phyloP scores from a whole-genome alignment of 2,329 filamentous ascomycete species.

The Microsporum audouinii region DNA sequence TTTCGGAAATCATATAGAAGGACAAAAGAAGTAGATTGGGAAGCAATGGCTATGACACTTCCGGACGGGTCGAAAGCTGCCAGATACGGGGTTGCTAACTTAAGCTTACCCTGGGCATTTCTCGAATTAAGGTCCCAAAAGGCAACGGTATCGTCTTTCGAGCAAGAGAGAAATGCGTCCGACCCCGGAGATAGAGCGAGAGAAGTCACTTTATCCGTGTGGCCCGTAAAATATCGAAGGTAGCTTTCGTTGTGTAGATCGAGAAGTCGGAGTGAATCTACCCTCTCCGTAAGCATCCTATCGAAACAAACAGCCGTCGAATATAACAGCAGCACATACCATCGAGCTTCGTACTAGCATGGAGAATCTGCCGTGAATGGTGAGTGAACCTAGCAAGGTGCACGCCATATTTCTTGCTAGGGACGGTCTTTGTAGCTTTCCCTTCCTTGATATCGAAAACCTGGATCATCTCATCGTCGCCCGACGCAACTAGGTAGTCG shows the following conservation, averaged over 20 bases:
- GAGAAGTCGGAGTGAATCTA: slow-evolving; percentile 75
- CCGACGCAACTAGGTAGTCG: slow-evolving; percentile 79
- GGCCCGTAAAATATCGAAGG: slow-evolving; percentile 89
- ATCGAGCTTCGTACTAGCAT: slow-evolving; percentile 91
- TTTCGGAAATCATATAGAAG: slow-evolving; percentile 89
- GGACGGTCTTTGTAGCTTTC: slow-evolving; percentile 73
- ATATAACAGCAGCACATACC: slow-evolving; percentile 37
- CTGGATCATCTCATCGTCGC: slow-evolving; percentile 89
- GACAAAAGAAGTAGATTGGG: slow-evolving; percentile 64
- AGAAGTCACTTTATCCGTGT: slow-evolving; percentile 72
- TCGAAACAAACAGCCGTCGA: not conserved
- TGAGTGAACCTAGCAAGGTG: slow-evolving; percentile 93
- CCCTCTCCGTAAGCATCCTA: slow-evolving; percentile 21
- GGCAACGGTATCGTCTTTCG: slow-evolving; percentile 78
- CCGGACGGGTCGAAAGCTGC: slow-evolving; percentile 87
- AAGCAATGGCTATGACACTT: slow-evolving; percentile 80
- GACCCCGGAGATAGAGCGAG: slow-evolving; percentile 72
- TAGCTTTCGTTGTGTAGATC: slow-evolving; percentile 88
- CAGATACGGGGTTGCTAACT: slow-evolving; percentile 69
- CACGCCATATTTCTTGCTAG: slow-evolving; percentile 94
- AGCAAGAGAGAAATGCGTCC: slow-evolving; percentile 87
- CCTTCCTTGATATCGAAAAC: slow-evolving; percentile 91
- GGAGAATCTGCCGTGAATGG: slow-evolving; percentile 79
- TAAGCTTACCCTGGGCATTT: slow-evolving; percentile 66
- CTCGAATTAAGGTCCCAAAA: slow-evolving; percentile 80